Evolutionary conservation across 1,284 basidiomycete genomes (phyloP).

Genomic region (Pterulicium gracile): DNA sequence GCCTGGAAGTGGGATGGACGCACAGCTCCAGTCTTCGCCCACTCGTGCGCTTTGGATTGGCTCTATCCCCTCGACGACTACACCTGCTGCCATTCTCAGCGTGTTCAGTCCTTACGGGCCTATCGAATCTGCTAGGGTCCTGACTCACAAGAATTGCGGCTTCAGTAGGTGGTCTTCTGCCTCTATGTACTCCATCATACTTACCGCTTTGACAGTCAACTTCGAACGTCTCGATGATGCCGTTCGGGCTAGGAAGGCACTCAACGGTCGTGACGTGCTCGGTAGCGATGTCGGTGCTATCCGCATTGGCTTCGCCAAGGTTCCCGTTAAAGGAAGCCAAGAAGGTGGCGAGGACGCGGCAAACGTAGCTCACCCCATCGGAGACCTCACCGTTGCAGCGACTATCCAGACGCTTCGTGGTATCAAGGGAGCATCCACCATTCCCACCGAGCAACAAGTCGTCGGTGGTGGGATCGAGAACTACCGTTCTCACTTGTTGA

Average conservation of each 20-base stretch:
- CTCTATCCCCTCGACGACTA: conserved; percentile 88
- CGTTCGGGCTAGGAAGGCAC: conserved; percentile 85
- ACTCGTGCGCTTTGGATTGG: conserved; percentile 95
- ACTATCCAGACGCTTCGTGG: conserved; percentile 78
- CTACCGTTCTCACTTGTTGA: conserved; percentile 82
- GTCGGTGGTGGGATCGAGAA: conserved; percentile 87
- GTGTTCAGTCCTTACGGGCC: conserved; percentile 95
- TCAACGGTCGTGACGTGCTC: conserved; percentile 91
- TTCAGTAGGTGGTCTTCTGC: conserved; percentile 53
- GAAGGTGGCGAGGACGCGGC: conserved; percentile 60
- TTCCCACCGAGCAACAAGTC: conserved; percentile 86
- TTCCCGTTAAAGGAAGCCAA: conserved; percentile 78
- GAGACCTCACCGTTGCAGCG: conserved; percentile 72
- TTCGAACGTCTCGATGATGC: conserved; percentile 97
- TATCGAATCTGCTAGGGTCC: conserved; percentile 90
- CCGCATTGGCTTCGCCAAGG: conserved; percentile 93
- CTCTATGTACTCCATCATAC: conserved; percentile 8
- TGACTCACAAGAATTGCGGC: conserved; percentile 96
- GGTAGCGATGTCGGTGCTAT: conserved; percentile 94
- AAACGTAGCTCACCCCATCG: conserved; percentile 65
- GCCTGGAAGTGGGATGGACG: conserved; percentile 55
- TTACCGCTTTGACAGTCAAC: conserved; percentile 52
- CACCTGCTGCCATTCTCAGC: conserved; percentile 84
- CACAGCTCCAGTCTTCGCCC: conserved; percentile 77
- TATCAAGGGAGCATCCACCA: conserved; percentile 79